Evolutionary conservation across 805 yeast species (phyloP).

Genomic region (Candida sanyiensis): DNA sequence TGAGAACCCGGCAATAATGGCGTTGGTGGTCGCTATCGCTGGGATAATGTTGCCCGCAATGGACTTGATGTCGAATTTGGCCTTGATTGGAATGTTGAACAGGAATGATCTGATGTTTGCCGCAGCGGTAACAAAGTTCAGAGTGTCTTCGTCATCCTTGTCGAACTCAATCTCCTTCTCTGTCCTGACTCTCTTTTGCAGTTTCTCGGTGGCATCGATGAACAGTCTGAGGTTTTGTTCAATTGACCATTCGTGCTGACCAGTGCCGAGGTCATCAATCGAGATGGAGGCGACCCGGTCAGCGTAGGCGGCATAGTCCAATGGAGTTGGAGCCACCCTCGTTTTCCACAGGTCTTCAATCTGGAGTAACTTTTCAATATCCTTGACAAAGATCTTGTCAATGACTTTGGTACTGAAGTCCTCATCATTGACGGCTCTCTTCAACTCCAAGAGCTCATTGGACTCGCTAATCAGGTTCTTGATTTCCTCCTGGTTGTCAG

Average conservation of each 20-base stretch:
- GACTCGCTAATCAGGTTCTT: slow-evolving; percentile 60
- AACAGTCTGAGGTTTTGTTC: slow-evolving; percentile 61
- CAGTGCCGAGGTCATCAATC: slow-evolving; percentile 24
- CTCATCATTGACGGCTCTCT: slow-evolving; percentile 30
- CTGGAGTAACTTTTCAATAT: slow-evolving; percentile 64
- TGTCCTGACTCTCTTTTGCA: slow-evolving; percentile 42
- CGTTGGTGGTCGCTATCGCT: slow-evolving; percentile 97
- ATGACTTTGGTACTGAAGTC: slow-evolving; percentile 41
- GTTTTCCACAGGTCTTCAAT: slow-evolving; percentile 78
- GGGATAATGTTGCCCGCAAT: slow-evolving; percentile 98
- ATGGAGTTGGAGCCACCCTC: slow-evolving; percentile 62
- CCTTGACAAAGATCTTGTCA: slow-evolving; percentile 60
- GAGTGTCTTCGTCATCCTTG: slow-evolving; percentile 90
- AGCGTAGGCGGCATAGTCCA: slow-evolving; percentile 31
- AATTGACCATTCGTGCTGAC: slow-evolving; percentile 50
- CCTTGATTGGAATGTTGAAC: slow-evolving; percentile 63
- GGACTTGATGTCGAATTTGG: slow-evolving; percentile 84
- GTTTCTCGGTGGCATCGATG: slow-evolving; percentile 37
- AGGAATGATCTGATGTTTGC: slow-evolving; percentile 70
- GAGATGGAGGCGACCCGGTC: slow-evolving; percentile 14
- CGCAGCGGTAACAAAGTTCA: slow-evolving; percentile 81
- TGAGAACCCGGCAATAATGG: slow-evolving; percentile 87
- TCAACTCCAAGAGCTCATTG: slow-evolving; percentile 54
- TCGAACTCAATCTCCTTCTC: slow-evolving; percentile 61
- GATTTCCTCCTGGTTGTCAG: slow-evolving; percentile 59